These are phyloP conservation scores for Prototheca stagnorum DNA, from an alignment of 163 green algal genomes.

Conservation along the genomic window DNA sequence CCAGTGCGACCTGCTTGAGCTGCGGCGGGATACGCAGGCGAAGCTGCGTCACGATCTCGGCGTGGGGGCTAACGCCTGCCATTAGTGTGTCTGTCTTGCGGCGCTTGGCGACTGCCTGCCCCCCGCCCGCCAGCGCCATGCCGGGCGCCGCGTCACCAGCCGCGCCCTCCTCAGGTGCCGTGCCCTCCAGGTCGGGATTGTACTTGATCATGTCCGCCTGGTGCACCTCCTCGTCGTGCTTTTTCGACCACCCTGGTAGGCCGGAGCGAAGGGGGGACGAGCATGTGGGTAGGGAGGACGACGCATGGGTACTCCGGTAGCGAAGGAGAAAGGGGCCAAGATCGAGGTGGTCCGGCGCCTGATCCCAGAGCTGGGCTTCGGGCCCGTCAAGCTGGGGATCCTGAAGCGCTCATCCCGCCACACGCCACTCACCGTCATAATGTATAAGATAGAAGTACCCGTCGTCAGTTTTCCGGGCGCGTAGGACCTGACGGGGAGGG, in stretches of 20 bases:
- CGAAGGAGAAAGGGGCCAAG: no score
- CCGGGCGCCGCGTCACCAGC: not conserved
- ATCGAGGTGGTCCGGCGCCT: no score
- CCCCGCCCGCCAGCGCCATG: not conserved
- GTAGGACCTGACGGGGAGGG: no score
- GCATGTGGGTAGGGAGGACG: not conserved
- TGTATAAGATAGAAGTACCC: conserved; percentile 14
- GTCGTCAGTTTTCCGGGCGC: conserved; percentile 6
- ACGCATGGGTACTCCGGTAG: no score
- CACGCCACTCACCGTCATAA: conserved; percentile 10
- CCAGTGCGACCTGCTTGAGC: conserved; percentile 15
- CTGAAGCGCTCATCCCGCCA: no score
- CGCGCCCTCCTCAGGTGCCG: not conserved
- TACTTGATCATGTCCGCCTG: conserved; percentile 8
- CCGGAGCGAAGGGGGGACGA: not conserved
- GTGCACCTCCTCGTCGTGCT: conserved; percentile 15
- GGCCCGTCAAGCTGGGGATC: no score
- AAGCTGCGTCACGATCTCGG: conserved; percentile 1
- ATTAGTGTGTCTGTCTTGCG: not conserved
- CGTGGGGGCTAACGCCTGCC: not conserved
- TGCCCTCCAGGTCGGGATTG: not conserved
- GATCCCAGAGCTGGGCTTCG: no score
- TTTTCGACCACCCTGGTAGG: conserved; percentile 10
- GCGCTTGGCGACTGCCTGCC: not conserved
- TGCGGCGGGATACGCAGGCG: conserved; percentile 16